Evolutionary conservation across 176 grass and related monocot genomes (phyloP), one percentile per base, ranked within the genome.

Genomic region (Carex myosuroides): DNA sequence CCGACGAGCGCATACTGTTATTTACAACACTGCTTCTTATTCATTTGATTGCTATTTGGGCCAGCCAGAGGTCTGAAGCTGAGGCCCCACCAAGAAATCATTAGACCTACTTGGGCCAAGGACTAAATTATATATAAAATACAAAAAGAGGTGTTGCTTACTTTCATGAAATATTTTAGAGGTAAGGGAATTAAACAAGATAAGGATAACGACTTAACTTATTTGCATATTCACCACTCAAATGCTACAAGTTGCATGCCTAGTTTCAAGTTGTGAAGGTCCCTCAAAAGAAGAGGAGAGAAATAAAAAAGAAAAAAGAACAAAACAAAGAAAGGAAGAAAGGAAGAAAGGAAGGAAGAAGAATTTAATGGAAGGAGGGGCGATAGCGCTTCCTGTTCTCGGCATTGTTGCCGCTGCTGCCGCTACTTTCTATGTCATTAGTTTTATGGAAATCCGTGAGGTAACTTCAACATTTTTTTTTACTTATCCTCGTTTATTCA

Each of bases 361-460:
- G 42, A 8, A 70, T 29, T 30, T 4, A 9, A 88, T 94, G 85
- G 84, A 91, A 3, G 65, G 86, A 16, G 92, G 53, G 35, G 92
- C 70, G 26, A 81, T 98, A 24, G 77, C 79, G 18, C 62, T 87
- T 64, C 95, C 96, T 0, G 50, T 98, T 70, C 79, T 95, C 69
- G 91, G 88, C 58, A 93, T 95, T 50, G 83, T 86, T 7, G 96
- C 88, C 14, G 96, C 60, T 0, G 93, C 91, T 0, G 93, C 93
- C 2, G 88, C 79, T 12, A 93, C 96, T 82, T 98, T 98, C 70
- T 95, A 98, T 74, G 90, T 90, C 21, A 88, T 98, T 29, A 98
- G 96, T 81, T 98, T 98, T 89, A 80, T 81, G 75, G 91, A 95
- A 76, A 33, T 98, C 30, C 85, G 88, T 9, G 88, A 98, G 65